A percentile compares a stretch with the other conserved stretches of the same genome.
These are phyloP conservation scores for Prunus dulcis DNA, from an alignment of 306 rosid genomes.

Conservation along the genomic window DNA sequence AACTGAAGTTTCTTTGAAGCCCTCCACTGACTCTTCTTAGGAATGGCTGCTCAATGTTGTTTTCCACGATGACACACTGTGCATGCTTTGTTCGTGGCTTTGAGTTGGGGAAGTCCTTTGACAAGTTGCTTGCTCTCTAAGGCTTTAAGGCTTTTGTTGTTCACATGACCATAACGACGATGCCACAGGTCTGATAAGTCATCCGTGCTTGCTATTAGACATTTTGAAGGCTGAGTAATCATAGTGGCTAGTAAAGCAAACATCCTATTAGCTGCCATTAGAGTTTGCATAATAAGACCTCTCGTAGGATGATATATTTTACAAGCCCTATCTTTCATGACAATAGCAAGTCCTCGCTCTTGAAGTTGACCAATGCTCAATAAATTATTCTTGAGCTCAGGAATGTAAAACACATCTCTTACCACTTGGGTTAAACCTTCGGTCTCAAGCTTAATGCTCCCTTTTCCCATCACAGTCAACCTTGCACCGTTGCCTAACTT, in stretches of 20 bases:
- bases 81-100: background rate
- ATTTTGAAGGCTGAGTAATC: background rate
- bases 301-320: background rate
- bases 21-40: background rate
- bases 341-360: background rate
- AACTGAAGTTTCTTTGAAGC: background rate
- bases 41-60: background rate
- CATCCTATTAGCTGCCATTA: background rate
- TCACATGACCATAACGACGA: background rate
- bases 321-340: background rate
- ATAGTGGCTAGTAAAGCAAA: background rate
- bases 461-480: background rate
- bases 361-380: background rate
- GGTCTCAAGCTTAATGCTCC: background rate
- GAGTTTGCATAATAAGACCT: background rate
- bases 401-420: background rate
- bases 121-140: background rate
- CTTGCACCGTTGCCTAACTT: background rate
- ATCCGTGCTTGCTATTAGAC: background rate
- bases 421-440: background rate
- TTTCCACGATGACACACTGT: background rate
- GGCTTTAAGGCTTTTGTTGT: background rate
- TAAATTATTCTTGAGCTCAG: background rate
- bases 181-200: background rate
- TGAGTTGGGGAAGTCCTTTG: constrained; percentile 2